These are phyloP conservation scores for Paramyrothecium sp. DNA, from an alignment of 2,329 filamentous ascomycete species.

Conservation along the genomic window DNA sequence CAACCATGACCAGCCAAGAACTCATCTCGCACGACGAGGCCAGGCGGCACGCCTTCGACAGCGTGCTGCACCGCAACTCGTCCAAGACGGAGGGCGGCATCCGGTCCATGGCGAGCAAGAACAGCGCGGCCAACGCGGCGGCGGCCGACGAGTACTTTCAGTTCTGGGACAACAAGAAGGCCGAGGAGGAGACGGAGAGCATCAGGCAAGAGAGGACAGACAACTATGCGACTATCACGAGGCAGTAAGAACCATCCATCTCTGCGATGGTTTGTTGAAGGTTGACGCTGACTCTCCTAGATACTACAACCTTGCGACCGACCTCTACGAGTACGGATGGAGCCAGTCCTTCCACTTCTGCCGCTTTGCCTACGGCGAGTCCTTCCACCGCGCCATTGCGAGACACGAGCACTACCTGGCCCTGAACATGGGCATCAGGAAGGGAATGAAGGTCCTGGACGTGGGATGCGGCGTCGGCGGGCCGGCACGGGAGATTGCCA, in stretches of 20 bases:
- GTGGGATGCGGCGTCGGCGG: constrained; percentile 94
- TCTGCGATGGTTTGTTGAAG: neutral
- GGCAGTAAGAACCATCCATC: constrained; percentile 60
- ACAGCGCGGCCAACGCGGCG: constrained; percentile 66
- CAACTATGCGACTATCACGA: constrained; percentile 85
- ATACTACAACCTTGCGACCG: constrained; percentile 91
- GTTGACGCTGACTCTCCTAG: constrained; percentile 34
- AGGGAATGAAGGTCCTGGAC: constrained; percentile 84
- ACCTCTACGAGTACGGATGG: constrained; percentile 94
- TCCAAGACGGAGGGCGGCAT: constrained; percentile 67
- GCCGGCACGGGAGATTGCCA: constrained; percentile 90
- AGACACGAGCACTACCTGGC: constrained; percentile 96
- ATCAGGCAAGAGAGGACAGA: constrained; percentile 65
- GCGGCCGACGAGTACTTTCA: constrained; percentile 87
- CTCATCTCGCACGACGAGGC: constrained; percentile 76
- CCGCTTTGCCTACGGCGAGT: constrained; percentile 80
- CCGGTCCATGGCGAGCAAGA: constrained; percentile 77
- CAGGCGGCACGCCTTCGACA: constrained; percentile 83
- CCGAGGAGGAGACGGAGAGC: constrained; percentile 72
- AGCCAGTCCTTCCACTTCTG: constrained; percentile 93
- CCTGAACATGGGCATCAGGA: constrained; percentile 75
- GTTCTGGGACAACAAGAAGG: constrained; percentile 82
- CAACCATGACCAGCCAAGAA: constrained; percentile 21
- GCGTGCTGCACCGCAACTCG: constrained; percentile 71
- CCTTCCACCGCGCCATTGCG: constrained; percentile 84